Percentiles rank a stretch among this genome's conserved stretches.
Conservation (phyloP, 108 stramenopile species). For the Mediolabrus comicus region DNA sequence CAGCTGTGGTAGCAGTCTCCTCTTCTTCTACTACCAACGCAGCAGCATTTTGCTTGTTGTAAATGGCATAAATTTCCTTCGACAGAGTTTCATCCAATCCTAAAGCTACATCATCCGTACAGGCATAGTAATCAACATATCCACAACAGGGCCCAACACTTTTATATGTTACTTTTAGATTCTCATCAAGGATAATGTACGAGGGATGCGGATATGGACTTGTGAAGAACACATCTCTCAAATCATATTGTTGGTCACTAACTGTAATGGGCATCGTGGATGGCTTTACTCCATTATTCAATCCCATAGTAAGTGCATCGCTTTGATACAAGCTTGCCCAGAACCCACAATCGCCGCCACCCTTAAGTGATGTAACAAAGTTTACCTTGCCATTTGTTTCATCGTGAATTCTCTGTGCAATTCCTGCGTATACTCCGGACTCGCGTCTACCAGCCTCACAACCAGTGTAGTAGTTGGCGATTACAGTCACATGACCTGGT, state of each 20-base stretch:
- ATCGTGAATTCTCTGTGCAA: constrained; percentile 43
- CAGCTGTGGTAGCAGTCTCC: neutral
- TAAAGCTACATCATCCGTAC: constrained; percentile 36
- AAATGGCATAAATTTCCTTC: constrained; percentile 25
- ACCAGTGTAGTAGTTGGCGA: constrained; percentile 52
- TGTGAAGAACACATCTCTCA: constrained; percentile 50
- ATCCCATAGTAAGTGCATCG: constrained; percentile 36
- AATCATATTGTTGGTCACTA: constrained; percentile 14
- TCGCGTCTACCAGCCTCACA: constrained; percentile 57
- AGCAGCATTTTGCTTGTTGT: constrained; percentile 12
- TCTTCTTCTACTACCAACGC: neutral
- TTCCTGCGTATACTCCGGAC: constrained; percentile 45
- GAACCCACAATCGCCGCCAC: constrained; percentile 40
- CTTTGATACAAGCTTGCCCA: constrained; percentile 47
- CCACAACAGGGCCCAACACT: constrained; percentile 62
- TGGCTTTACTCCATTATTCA: constrained; percentile 18
- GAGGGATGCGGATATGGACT: constrained; percentile 49
- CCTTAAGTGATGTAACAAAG: constrained; percentile 46
- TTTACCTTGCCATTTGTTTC: constrained; percentile 14
- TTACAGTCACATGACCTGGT: constrained; percentile 27
- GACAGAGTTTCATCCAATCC: constrained; percentile 35
- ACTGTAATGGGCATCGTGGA: constrained; percentile 44
- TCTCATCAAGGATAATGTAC: constrained; percentile 40
- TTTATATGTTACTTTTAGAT: constrained; percentile 36
- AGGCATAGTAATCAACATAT: constrained; percentile 41